Percentiles rank a stretch among this genome's conserved stretches.
phyloP scores from a whole-genome alignment of 139 green algal genomes.

The Trebouxia sp. region DNA sequence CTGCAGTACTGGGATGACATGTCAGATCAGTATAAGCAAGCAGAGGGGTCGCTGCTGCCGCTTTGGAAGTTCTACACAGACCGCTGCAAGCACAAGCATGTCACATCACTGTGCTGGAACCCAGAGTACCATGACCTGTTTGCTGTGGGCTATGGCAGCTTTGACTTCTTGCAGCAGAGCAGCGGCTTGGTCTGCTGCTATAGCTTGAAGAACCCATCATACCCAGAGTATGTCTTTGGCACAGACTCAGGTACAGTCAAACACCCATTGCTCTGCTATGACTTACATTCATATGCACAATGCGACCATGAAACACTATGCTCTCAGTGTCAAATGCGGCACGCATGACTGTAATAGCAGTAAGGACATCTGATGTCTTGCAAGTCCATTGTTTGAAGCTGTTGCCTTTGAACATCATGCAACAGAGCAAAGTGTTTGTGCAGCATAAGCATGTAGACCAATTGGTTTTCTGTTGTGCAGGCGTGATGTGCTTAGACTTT shows the following conservation, averaged over 20 bases:
- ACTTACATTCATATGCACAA: too few relatives aligned
- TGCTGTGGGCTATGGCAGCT: slow-evolving; percentile 87
- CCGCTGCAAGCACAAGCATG: slow-evolving; percentile 44
- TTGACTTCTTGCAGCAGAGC: slow-evolving; percentile 81
- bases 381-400: too few relatives aligned
- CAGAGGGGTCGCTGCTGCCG: slow-evolving; percentile 89
- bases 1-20: slow-evolving; percentile 91
- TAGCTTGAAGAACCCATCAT: slow-evolving; percentile 83
- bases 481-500: slow-evolving; percentile 90
- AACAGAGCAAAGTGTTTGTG: background rate
- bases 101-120: slow-evolving; percentile 85
- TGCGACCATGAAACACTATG: too few relatives aligned
- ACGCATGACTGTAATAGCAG: too few relatives aligned
- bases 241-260: slow-evolving; percentile 57
- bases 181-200: slow-evolving; percentile 83
- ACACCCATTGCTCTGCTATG: too few relatives aligned
- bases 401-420: background rate
- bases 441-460: background rate
- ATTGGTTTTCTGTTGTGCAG: slow-evolving; percentile 33
- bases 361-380: too few relatives aligned
- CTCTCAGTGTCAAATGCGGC: too few relatives aligned
- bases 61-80: slow-evolving; percentile 85
- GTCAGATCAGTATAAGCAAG: slow-evolving; percentile 59
- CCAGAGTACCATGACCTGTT: slow-evolving; percentile 82
- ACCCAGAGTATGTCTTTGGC: slow-evolving; percentile 77